Conservation (phyloP, 1,284 basidiomycete genomes). For the Puccinia novopanici region DNA sequence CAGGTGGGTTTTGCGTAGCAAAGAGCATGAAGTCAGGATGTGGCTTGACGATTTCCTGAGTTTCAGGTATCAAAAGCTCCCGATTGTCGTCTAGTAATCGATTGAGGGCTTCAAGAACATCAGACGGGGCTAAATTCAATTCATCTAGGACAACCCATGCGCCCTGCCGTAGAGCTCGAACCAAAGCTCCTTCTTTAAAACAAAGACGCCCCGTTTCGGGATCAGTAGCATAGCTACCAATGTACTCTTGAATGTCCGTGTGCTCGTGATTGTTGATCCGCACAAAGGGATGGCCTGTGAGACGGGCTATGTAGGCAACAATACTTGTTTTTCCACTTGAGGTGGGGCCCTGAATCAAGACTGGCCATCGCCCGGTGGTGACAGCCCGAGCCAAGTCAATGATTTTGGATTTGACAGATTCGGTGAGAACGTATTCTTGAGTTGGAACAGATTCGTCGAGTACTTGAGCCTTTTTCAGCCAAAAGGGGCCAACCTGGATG, state of each 20-base stretch:
- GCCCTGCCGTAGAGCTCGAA: constrained; percentile 85
- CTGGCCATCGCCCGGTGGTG: constrained; percentile 83
- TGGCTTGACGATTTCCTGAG: constrained; percentile 88
- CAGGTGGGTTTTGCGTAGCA: constrained; percentile 96
- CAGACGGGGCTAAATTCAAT: constrained; percentile 94
- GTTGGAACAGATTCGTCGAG: constrained; percentile 63
- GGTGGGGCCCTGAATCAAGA: constrained; percentile 96
- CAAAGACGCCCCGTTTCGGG: constrained; percentile 85
- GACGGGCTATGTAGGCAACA: constrained; percentile 88
- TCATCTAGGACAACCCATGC: constrained; percentile 99
- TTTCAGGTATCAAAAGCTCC: constrained; percentile 93
- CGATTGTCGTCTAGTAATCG: constrained; percentile 95
- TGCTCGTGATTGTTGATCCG: constrained; percentile 99
- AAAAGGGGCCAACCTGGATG: constrained; percentile 88
- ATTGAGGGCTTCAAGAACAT: constrained; percentile 96
- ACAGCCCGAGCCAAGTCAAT: constrained; percentile 89
- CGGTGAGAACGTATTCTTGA: constrained; percentile 88
- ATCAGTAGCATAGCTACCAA: constrained; percentile 95
- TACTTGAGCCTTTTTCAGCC: constrained; percentile 75
- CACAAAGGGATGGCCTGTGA: constrained; percentile 92
- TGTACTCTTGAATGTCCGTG: constrained; percentile 95
- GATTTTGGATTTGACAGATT: constrained; percentile 93
- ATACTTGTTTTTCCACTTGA: constrained; percentile 97
- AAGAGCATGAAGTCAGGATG: constrained; percentile 98
- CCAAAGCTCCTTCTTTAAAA: constrained; percentile 90